Base-by-base conservation (phyloP, 2,329 filamentous ascomycete genomes). In the Aspergillus latus region DNA sequence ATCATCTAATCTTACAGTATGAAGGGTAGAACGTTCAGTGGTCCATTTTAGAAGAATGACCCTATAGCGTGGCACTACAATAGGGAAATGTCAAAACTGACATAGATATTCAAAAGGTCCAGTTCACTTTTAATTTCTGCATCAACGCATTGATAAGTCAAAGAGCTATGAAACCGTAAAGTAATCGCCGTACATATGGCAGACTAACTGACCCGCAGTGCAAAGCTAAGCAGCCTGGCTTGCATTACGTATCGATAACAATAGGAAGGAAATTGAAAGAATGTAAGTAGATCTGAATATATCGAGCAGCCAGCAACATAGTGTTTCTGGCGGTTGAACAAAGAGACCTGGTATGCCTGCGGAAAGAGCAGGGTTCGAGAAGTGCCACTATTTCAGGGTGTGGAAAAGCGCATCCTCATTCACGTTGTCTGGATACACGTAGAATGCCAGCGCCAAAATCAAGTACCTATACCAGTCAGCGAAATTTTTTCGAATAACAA, bases 381-480 rank as follows among this genome's bases (percentile, higher is more conserved):
- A 21, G 21, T 21, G 28, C 28, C 11, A 11, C 15, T 15, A 26
- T 28, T 46, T 40, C 30, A 48, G 3, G 7, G 44, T 15, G 26
- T 51, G 40, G 37, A 64, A 59, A 4, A 63, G 40, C 40, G 59
- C 53, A 49, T 56, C 54, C 11, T 64, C 60, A 44, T 57, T 42
- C 30, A 64, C 65, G 59, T 74, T 67, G 56, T 80, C 78, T 13
- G 78, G 78, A 59, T 80, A 77, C 52, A 80, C 76, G 53, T 74
- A 80, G 66, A 80, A 79, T 2, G 77, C 77, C 51, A 80, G 66
- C 3, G 76, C 77, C 46, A 79, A 74, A 53, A 79, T 79, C 47
- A 74, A 45, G 55, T 77, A 76, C 71, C 70, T 73, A 40, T 40
- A 54, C 15, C 2, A 6, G n/a, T 57, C 21, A 59, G 54, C 58